These are phyloP conservation scores for Aegilops speltoides DNA, from an alignment of 176 grass and related monocot species.

Conservation along the genomic window DNA sequence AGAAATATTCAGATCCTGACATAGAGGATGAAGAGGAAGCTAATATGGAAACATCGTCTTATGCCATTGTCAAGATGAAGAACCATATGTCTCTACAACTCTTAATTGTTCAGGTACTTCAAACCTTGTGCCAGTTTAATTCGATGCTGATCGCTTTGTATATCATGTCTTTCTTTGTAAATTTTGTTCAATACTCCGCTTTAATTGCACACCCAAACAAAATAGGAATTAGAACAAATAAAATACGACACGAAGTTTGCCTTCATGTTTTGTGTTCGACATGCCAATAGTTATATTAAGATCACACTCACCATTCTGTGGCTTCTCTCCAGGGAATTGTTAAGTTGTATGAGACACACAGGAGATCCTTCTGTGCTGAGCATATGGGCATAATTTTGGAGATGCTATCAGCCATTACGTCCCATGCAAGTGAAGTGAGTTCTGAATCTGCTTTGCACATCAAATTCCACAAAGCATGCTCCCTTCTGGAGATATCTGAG, in stretches of 20 bases:
- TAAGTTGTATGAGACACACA: conserved; percentile 69
- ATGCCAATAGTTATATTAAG: neutral
- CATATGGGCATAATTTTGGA: conserved; percentile 81
- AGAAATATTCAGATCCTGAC: conserved; percentile 80
- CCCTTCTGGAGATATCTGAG: conserved; percentile 79
- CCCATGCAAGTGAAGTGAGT: conserved; percentile 77
- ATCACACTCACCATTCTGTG: conserved; percentile 19
- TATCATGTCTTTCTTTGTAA: neutral
- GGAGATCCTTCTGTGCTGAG: conserved; percentile 47
- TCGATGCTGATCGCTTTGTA: neutral
- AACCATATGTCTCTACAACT: conserved; percentile 58
- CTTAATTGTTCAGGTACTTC: conserved; percentile 71
- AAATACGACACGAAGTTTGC: neutral
- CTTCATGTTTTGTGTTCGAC: neutral
- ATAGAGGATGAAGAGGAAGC: conserved; percentile 79
- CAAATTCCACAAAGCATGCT: conserved; percentile 81
- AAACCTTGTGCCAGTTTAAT: conserved; percentile 15
- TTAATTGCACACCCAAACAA: neutral
- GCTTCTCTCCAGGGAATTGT: conserved; percentile 63
- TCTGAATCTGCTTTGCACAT: conserved; percentile 48
- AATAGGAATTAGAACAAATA: neutral
- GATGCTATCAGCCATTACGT: conserved; percentile 65
- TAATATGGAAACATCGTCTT: conserved; percentile 76
- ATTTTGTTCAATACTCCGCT: neutral
- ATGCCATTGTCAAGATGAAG: conserved; percentile 63